Evolutionary conservation across 768 basidiomycete genomes (phyloP), one percentile per base, ranked within the genome.

Genomic region (Leccinum variicolor): DNA sequence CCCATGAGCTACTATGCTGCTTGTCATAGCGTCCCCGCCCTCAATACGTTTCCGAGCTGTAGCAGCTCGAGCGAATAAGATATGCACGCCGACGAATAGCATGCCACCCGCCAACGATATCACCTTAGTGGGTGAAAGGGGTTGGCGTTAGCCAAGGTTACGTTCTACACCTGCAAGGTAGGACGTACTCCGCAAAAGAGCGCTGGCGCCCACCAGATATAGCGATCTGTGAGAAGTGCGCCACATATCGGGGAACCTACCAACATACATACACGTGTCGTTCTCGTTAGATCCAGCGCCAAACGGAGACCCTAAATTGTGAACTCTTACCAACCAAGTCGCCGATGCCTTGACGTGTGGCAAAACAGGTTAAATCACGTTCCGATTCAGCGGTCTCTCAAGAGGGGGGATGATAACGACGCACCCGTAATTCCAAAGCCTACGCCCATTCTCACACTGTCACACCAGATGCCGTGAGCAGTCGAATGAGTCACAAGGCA

Each of bases 161-260:
- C 10, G 39, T 34, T 21, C 23, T 48, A 28, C 17, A 17, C 3
- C 9, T 17, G 26, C 25, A 9, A 13, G 33, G 39, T 41, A 2
- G 11, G 45, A 62, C 66, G 21, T 62, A 76, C 72, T 47, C 79
- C 83, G 26, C 79, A 73, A 62, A 84, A 86, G 10, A 84, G 39
- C 2, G 78, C 78, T 3, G 84, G 81, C 14, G 77, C 74, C 80
- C 81, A 84, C 85, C 85, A 86, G 4, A 77, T 67, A 62, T 79
- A 84, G 3, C 72, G 67, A 10, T 66, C 50, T 0, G 82, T 77
- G 4, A 86, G 71, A 19, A 86, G 72, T 3, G 82, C 80, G 2
- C 85, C 85, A 34, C 77, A 78, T 33, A 86, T 80, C 1, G 85
- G 84, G 0, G 81, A 76, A 4, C 83, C 84, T 79, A 54, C 8